Conservation (phyloP, 225 moss, liverwort and hornwort species). For the Ulota crispa region DNA sequence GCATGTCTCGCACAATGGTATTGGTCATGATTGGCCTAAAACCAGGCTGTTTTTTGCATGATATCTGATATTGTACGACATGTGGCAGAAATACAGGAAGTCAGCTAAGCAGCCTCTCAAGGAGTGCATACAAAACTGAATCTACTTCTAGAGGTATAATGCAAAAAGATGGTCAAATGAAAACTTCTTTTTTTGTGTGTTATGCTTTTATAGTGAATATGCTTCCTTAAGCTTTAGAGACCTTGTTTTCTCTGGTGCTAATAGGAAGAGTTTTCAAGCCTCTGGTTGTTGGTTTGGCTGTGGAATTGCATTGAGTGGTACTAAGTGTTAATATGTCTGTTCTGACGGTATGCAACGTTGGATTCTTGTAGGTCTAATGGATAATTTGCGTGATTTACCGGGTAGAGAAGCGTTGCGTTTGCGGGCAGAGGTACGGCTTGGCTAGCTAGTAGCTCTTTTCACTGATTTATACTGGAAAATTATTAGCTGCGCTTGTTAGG, state of each 20-base stretch:
- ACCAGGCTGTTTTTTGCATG: background rate
- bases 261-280: background rate
- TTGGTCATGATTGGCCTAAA: background rate
- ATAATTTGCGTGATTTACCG: constrained; percentile 84
- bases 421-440: constrained; percentile 72
- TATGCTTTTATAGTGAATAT: background rate
- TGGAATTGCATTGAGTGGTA: constrained; percentile 8
- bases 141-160: constrained; percentile 69
- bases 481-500: background rate
- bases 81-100: constrained; percentile 72
- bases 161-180: background rate
- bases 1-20: background rate
- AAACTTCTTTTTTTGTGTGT: background rate
- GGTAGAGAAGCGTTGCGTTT: constrained; percentile 84
- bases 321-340: background rate
- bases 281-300: background rate
- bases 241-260: background rate
- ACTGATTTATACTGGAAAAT: background rate
- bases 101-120: constrained; percentile 75
- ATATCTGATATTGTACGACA: constrained; percentile 22
- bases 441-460: background rate
- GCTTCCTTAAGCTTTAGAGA: background rate
- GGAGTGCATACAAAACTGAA: constrained; percentile 84
- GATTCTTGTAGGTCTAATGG: constrained; percentile 70
- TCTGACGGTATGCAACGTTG: constrained; percentile 11